phyloP scores from a whole-genome alignment of 192 early-diverging fungal species.

The Blastocladiella britannica region DNA sequence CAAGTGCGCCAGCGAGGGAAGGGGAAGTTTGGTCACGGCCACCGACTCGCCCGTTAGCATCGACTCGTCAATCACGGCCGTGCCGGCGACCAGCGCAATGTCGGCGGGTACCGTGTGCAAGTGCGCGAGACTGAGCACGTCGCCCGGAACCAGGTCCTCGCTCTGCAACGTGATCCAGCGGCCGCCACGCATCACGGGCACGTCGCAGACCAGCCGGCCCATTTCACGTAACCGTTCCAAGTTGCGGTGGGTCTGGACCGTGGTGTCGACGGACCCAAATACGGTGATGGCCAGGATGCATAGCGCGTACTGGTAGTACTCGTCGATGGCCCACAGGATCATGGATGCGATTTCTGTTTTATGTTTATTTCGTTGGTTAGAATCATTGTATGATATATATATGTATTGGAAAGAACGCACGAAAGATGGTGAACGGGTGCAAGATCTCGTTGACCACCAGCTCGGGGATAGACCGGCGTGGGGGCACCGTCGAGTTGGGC shows the following conservation, averaged over 20 bases:
- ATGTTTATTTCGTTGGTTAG: too few relatives aligned
- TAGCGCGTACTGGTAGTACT: conserved; percentile 86
- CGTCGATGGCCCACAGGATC: conserved; percentile 61
- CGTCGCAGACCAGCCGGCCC: conserved; percentile 20
- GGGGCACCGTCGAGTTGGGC: conserved; percentile 46
- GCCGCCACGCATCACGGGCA: conserved; percentile 12
- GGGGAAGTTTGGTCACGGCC: conserved; percentile 75
- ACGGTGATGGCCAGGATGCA: conserved; percentile 80
- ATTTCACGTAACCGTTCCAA: conserved; percentile 22
- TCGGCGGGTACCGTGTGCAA: too few relatives aligned
- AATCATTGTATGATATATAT: too few relatives aligned
- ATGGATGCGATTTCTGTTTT: too few relatives aligned
- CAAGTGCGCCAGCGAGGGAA: conserved; percentile 35
- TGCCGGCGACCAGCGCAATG: conserved; percentile 71
- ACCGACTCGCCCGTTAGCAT: conserved; percentile 97
- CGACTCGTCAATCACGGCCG: conserved; percentile 93
- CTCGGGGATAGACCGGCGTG: conserved; percentile 33
- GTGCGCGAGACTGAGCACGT: too few relatives aligned
- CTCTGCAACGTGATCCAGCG: neutral
- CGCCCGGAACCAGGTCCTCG: conserved; percentile 84
- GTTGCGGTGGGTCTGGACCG: conserved; percentile 56
- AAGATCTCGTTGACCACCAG: conserved; percentile 52
- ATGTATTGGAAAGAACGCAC: too few relatives aligned
- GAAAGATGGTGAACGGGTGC: conserved; percentile 68
- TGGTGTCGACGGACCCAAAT: conserved; percentile 49